A percentile compares a stretch with the other conserved stretches of the same genome.
Conservation (phyloP, 495 filamentous ascomycete species). For the Articulospora tetracladia region DNA sequence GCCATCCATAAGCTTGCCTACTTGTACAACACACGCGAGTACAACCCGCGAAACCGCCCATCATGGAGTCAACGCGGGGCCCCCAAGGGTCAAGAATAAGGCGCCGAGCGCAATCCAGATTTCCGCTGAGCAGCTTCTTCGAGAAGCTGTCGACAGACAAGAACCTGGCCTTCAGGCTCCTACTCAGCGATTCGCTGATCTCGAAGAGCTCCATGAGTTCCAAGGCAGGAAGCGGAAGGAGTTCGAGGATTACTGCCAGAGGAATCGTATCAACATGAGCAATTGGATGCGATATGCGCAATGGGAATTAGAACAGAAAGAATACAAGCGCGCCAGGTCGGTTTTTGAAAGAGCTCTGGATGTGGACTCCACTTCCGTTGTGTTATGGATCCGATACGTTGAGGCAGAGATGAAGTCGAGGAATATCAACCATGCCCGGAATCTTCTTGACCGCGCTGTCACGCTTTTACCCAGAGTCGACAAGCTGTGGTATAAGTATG, state of each 20-base stretch:
- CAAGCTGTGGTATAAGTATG: conserved; percentile 98
- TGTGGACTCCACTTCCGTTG: conserved; percentile 80
- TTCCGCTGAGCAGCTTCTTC: conserved; percentile 93
- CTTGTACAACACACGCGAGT: too few relatives aligned
- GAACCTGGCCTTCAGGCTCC: conserved; percentile 84
- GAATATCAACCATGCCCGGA: conserved; percentile 97
- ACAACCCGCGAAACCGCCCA: too few relatives aligned
- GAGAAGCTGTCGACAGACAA: conserved; percentile 96
- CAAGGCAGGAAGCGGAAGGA: conserved; percentile 94
- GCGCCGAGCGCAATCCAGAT: conserved; percentile 83
- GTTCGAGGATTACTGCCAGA: conserved; percentile 96
- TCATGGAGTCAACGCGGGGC: conserved; percentile 93
- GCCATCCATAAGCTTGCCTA: too few relatives aligned
- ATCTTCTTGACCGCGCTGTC: conserved; percentile 90
- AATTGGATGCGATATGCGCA: conserved; percentile 98
- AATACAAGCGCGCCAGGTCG: conserved; percentile 91
- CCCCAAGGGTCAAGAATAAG: conserved; percentile 98
- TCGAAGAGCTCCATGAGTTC: conserved; percentile 97
- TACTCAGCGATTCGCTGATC: conserved; percentile 90
- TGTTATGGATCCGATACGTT: conserved; percentile 80
- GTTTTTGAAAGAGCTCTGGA: conserved; percentile 96
- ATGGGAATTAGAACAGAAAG: conserved; percentile 98
- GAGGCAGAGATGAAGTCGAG: conserved; percentile 95
- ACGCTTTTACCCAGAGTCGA: conserved; percentile 87
- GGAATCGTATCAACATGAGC: conserved; percentile 93